Evolutionary conservation across 2,329 filamentous ascomycete species (phyloP), one percentile per base, ranked within the genome.

Genomic region (Botrytis byssoidea): DNA sequence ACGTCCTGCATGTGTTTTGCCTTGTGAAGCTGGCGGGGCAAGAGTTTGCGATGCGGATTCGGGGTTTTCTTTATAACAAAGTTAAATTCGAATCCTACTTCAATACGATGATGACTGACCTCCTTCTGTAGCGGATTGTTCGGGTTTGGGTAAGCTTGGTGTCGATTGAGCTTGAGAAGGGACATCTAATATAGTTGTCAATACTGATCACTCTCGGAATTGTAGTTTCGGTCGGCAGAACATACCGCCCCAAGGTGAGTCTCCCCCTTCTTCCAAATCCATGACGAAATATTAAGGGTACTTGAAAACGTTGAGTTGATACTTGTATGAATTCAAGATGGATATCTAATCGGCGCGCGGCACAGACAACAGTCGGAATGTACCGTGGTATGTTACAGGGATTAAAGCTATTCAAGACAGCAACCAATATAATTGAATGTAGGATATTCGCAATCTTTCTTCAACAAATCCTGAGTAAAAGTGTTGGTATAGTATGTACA

Each of bases 241-340:
- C 82, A 78, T 83, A 84, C 83, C 83, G 74, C 83, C 83, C 83
- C 83, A 85, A 69, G 83, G 83, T 55, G 83, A 85, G 76, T 84
- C 83, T 81, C 81, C 82, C 77, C 81, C 83, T 76, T 83, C 83
- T 80, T 82, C 83, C 73, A 84, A 77, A 82, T 85, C 83, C 83
- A 85, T 85, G 25, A 35, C 79, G 74, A 73, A 71, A 71, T 63
- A 57, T 16, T 42, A 42, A 68, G 35, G 37, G 18, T 9, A 71
- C 18, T 29, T 71, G 7, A 20, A 51, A 29, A 57, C 25, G 66
- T 68, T 57, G 66, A 57, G 35, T 57, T 42, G 48, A 68, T 44
- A n/a, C 5, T 57, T 32, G 46, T 57, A 18, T 37, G 48, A 57
- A 42, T 68, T 57, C 66, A 37, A 57, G 66, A 40, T 42, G 35